Base-by-base conservation (phyloP, 768 basidiomycete genomes). In the Pleurotus ostreatus region DNA sequence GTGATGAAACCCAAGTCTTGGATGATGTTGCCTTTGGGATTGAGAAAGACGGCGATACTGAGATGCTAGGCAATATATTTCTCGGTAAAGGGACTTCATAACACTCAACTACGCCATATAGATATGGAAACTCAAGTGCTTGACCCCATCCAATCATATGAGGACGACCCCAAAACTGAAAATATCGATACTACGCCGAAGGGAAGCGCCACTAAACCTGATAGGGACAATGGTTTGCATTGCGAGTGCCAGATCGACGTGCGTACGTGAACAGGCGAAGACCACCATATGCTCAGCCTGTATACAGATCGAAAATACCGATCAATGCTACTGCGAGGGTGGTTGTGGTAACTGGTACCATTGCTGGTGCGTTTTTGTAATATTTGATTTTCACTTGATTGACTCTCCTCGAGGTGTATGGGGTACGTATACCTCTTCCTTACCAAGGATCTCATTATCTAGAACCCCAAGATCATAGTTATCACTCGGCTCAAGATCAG, bases 261-360 rank as follows among this genome's bases (percentile, higher is more conserved):
- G 65, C 49, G 73, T 66, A 38, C 55, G 25, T 15, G 23, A 37
- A 46, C 51, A 44, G 9, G 26, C 18, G 30, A 6, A n/a, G 55
- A 15, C 46, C 52, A 26, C 46, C 25, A 4, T 23, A 25, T 11
- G 45, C 15, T 16, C 5, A 26, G 37, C 15, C 25, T 23, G 13
- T 57, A 47, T 57, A 25, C 63, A 90, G 87, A 63, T 74, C 13
- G 83, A 53, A 41, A 39, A 85, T 25, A 86, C 86, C 59, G 74
- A 78, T 20, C 63, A 61, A 25, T 78, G 82, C 55, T 76, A 81
- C 55, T 93, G 90, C 63, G 88, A 92, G 57, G 84, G 83, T 7
- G 81, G 76, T n/a, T 92, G 91, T 68, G 74, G 74, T 15, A 78
- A 73, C 56, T 91, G 89, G 89, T 86, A 80, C 65, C 91, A 93